Evolutionary conservation across 495 filamentous ascomycete genomes (phyloP).

Genomic region (Lophiostoma macrostomum): DNA sequence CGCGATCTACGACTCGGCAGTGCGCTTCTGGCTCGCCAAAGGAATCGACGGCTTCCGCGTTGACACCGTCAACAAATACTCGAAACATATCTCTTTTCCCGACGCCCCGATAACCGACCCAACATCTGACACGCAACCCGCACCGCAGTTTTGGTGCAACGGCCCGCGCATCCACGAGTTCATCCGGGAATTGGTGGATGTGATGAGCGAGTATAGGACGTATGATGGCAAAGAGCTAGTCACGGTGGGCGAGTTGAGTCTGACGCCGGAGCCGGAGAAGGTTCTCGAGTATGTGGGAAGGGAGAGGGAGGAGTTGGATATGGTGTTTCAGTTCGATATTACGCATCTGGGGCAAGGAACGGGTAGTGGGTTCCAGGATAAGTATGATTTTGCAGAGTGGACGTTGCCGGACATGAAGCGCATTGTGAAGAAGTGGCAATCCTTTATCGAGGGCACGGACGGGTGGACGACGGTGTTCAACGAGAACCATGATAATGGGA

Average conservation of each 20-base stretch:
- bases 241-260: conserved; percentile 37
- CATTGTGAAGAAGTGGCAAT: conserved; percentile 28
- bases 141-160: conserved; percentile 32
- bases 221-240: conserved; percentile 26
- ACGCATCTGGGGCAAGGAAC: conserved; percentile 29
- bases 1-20: conserved; percentile 35
- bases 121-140: conserved; percentile 19
- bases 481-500: conserved; percentile 38
- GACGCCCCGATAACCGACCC: conserved; percentile 38
- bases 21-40: conserved; percentile 39
- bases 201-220: conserved; percentile 27
- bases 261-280: conserved; percentile 27
- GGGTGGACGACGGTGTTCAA: conserved; percentile 37
- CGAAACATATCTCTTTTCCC: conserved; percentile 32
- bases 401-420: conserved; percentile 21
- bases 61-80: conserved; percentile 39
- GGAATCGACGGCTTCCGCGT: conserved; percentile 42
- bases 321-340: conserved; percentile 42
- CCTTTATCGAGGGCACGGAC: conserved; percentile 29
- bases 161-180: conserved; percentile 41
- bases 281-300: conserved; percentile 31
- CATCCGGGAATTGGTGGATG: conserved; percentile 35
- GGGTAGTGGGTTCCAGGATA: conserved; percentile 11
- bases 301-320: conserved; percentile 32
- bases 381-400: conserved; percentile 24